These are phyloP conservation scores for Podila horticola DNA, from an alignment of 192 early-diverging fungal species.

Conservation along the genomic window DNA sequence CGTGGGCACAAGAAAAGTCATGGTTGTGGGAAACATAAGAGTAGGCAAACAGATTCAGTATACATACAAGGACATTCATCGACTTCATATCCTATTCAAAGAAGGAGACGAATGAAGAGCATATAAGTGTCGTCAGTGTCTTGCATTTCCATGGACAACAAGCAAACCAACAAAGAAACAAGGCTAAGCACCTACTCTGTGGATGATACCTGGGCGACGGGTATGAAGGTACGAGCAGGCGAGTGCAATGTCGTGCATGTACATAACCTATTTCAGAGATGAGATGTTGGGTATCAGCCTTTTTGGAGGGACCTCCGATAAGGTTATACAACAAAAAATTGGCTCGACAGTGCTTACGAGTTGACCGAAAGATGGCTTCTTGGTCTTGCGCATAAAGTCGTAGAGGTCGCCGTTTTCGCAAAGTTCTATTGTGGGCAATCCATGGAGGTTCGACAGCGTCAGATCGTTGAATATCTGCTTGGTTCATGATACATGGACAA, in stretches of 20 bases:
- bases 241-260: slow-evolving; percentile 83
- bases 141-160: background rate
- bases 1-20: background rate
- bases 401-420: slow-evolving; percentile 82
- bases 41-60: background rate
- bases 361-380: slow-evolving; percentile 72
- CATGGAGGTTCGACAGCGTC: background rate
- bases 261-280: slow-evolving; percentile 62
- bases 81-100: slow-evolving; percentile 74
- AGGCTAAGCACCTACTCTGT: slow-evolving; percentile 56
- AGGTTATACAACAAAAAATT: background rate
- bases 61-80: slow-evolving; percentile 76
- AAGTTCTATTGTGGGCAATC: slow-evolving; percentile 55
- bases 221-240: slow-evolving; percentile 80
- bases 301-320: background rate
- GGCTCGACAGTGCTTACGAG: slow-evolving; percentile 39
- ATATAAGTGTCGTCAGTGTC: background rate
- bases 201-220: slow-evolving; percentile 77
- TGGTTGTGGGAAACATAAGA: background rate
- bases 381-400: slow-evolving; percentile 74
- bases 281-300: no score
- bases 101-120: background rate
- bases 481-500: no score
- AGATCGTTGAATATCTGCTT: no score
- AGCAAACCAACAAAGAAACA: background rate